Percentiles rank a stretch among this genome's conserved stretches.
These are phyloP conservation scores for Pseudocercospora musae DNA, from an alignment of 2,329 filamentous ascomycete species.

Conservation along the genomic window DNA sequence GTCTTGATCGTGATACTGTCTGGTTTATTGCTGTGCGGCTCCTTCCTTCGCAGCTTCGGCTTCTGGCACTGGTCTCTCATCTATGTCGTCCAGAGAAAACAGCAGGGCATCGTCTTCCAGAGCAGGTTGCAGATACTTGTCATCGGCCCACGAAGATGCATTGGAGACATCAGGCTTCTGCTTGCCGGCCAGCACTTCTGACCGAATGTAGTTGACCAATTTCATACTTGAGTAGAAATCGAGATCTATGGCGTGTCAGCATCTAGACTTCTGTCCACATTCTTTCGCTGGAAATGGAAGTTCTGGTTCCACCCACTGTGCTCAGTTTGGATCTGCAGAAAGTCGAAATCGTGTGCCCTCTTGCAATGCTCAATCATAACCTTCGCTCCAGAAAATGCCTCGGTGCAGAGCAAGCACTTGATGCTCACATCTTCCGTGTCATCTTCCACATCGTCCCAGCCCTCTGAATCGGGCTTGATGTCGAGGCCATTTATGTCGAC, in stretches of 20 bases:
- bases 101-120: slow-evolving; percentile 87
- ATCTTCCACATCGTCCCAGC: slow-evolving; percentile 46
- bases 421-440: slow-evolving; percentile 39
- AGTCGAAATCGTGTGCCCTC: slow-evolving; percentile 41
- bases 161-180: slow-evolving; percentile 57
- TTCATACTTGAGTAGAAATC: slow-evolving; percentile 47
- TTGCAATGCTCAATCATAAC: slow-evolving; percentile 40
- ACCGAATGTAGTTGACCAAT: slow-evolving; percentile 50
- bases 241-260: slow-evolving; percentile 32
- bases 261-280: background rate
- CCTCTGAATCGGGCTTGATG: slow-evolving; percentile 37
- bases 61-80: slow-evolving; percentile 34
- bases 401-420: slow-evolving; percentile 41
- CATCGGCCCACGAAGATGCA: slow-evolving; percentile 65
- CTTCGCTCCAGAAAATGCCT: slow-evolving; percentile 33
- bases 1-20: background rate
- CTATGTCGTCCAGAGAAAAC: slow-evolving; percentile 79
- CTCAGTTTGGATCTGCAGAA: slow-evolving; percentile 34
- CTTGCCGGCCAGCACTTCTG: slow-evolving; percentile 39
- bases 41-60: slow-evolving; percentile 10
- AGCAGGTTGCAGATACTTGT: slow-evolving; percentile 77
- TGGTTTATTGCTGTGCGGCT: background rate
- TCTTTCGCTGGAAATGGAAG: background rate
- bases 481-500: slow-evolving; percentile 25
- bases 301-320: slow-evolving; percentile 34